phyloP scores from a whole-genome alignment of 306 rosid species.

The Castanea crenata region DNA sequence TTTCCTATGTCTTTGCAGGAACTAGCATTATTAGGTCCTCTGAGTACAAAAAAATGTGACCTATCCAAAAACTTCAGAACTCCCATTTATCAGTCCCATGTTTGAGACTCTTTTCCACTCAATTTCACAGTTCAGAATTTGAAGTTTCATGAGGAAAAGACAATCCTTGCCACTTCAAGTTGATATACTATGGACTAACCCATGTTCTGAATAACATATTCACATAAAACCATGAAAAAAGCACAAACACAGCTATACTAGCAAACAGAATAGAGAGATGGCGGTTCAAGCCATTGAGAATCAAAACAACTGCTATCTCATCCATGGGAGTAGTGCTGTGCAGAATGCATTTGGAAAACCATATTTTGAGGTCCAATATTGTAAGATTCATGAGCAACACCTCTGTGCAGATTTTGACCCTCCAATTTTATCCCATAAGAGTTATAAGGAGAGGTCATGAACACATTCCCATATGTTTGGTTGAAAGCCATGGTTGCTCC shows the following conservation, averaged over 20 bases:
- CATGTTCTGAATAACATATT: conserved; percentile 50
- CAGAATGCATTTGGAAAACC: conserved; percentile 65
- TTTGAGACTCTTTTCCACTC: conserved; percentile 21
- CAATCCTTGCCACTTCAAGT: conserved; percentile 31
- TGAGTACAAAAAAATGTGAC: too few relatives aligned
- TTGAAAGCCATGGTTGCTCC: conserved; percentile 40
- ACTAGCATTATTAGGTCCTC: too few relatives aligned
- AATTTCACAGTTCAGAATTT: conserved; percentile 20
- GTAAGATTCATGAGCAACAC: conserved; percentile 48
- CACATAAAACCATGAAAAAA: conserved; percentile 45
- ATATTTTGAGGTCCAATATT: conserved; percentile 53
- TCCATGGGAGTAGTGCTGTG: conserved; percentile 51
- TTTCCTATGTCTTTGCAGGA: background rate
- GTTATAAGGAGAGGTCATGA: conserved; percentile 45
- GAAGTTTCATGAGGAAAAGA: conserved; percentile 24
- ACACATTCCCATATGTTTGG: conserved; percentile 41
- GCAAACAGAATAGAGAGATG: conserved; percentile 31
- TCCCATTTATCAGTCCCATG: background rate
- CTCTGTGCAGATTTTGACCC: conserved; percentile 47
- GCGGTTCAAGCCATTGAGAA: conserved; percentile 34
- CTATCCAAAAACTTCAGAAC: too few relatives aligned
- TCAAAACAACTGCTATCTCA: conserved; percentile 29
- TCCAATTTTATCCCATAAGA: conserved; percentile 54
- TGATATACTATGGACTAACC: conserved; percentile 30
- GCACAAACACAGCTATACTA: conserved; percentile 34